Conservation (phyloP, 1,284 basidiomycete genomes). For the Trametes pubescens region DNA sequence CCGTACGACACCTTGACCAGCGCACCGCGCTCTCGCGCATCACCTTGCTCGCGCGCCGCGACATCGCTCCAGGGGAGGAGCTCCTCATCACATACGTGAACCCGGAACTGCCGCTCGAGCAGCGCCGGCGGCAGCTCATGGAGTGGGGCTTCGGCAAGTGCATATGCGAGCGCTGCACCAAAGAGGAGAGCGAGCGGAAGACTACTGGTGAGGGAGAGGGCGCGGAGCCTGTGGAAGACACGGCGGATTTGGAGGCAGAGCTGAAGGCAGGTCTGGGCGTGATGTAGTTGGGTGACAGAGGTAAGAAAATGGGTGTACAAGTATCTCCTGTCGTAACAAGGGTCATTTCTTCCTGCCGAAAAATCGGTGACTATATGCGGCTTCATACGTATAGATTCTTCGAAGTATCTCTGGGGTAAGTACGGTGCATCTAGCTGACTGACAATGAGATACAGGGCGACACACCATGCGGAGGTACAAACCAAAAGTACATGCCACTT, state of each 20-base stretch:
- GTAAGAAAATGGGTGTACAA: neutral
- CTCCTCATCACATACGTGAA: slow-evolving; percentile 84
- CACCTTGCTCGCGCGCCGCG: slow-evolving; percentile 69
- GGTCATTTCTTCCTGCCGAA: too few species aligned
- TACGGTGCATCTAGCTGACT: too few species aligned
- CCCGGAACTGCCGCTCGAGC: slow-evolving; percentile 59
- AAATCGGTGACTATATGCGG: too few species aligned
- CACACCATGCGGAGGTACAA: too few species aligned
- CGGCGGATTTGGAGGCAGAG: slow-evolving; percentile 53
- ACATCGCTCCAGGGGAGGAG: slow-evolving; percentile 79
- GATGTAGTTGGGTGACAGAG: slow-evolving; percentile 28
- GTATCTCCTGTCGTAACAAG: neutral
- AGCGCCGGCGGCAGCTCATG: slow-evolving; percentile 65
- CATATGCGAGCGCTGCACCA: slow-evolving; percentile 68
- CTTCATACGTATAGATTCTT: too few species aligned
- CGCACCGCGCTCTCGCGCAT: slow-evolving; percentile 72
- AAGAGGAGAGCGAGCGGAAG: slow-evolving; percentile 53
- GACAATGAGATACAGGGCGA: too few species aligned
- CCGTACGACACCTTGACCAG: slow-evolving; percentile 74
- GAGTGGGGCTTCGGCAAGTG: slow-evolving; percentile 84
- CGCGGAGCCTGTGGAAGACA: slow-evolving; percentile 32
- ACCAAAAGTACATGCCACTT: neutral
- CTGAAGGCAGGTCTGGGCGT: slow-evolving; percentile 60
- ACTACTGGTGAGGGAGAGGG: slow-evolving; percentile 35
- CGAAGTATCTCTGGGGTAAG: too few species aligned